Evolutionary conservation across 768 basidiomycete genomes (phyloP), one percentile per base, ranked within the genome.

Genomic region (Lanmaoa rubissima): DNA sequence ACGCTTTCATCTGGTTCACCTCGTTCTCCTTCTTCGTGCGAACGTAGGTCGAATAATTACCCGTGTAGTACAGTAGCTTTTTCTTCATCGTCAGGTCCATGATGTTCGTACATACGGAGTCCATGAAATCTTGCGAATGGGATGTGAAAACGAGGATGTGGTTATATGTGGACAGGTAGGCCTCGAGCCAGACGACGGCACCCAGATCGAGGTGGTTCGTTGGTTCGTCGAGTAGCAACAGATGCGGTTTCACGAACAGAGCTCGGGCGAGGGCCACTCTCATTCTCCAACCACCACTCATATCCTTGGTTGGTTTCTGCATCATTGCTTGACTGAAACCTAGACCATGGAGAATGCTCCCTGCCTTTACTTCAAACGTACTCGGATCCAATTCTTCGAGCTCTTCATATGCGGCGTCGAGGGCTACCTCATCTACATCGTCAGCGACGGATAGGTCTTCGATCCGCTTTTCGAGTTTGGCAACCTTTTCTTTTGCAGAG

Each of bases 111-210:
- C 96, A 98, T 46, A 98, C 86, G 36, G 82, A 86, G 74, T 98
- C 96, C 92, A 98, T 93, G 81, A 98, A 98, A 79, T 98, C 96
- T 71, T 94, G 92, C n/a, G 96, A 98, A 78, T 99, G 96, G 48
- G 90, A 94, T 8, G 94, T 96, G 78, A 94, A 90, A 68, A 97
- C 92, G 63, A 99, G 85, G 71, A 99, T 98, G 72, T 99, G 96
- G 77, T 96, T 97, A 77, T 99, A 99, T 34, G 93, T 97, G 32
- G 93, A 90, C 41, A 98, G 81, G 75, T 99, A 99, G 12, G 96
- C 96, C 72, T 99, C 96, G 40, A 99, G 79, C 96, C 96, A 99
- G 55, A 98, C 97, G 60, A 98, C 96, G 42, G 96, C 96, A 57
- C 94, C 96, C 55, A 98, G 79, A 79, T 98, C 96, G 72, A 97